These are phyloP conservation scores for Phlebopus sp. DNA, from an alignment of 1,284 basidiomycete species.

Conservation along the genomic window DNA sequence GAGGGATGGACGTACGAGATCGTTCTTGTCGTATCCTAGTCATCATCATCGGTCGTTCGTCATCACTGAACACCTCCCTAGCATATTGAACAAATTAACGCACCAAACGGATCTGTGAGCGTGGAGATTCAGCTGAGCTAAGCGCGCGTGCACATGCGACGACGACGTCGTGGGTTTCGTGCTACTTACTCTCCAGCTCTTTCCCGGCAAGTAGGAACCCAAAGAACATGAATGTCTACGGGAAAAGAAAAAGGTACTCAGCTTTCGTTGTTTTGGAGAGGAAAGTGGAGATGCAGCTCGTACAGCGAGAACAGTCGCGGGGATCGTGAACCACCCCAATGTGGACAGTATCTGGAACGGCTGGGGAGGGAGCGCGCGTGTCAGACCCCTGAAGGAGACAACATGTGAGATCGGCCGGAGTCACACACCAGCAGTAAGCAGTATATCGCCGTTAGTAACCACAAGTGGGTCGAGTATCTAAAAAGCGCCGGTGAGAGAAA, in stretches of 20 bases:
- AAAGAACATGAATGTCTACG: conserved; percentile 61
- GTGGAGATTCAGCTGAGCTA: conserved; percentile 1
- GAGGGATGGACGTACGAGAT: conserved; percentile 16
- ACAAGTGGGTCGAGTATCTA: conserved; percentile 64
- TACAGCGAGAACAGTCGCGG: conserved; percentile 47
- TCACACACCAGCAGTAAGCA: conserved; percentile 48
- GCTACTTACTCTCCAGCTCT: conserved; percentile 58
- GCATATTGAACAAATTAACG: conserved; percentile 1
- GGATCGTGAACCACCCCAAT: conserved; percentile 67
- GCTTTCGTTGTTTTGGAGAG: background rate
- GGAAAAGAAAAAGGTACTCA: background rate
- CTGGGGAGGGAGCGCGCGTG: conserved; percentile 30
- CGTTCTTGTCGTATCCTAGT: background rate
- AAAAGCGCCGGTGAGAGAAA: background rate
- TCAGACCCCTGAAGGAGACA: no score
- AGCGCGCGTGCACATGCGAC: conserved; percentile 1
- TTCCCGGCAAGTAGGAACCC: conserved; percentile 68
- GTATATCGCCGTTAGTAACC: conserved; percentile 59
- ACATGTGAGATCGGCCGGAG: background rate
- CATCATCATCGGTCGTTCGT: conserved; percentile 11
- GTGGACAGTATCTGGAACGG: conserved; percentile 68
- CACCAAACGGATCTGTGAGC: conserved; percentile 52
- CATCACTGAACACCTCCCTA: background rate
- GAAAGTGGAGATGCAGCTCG: conserved; percentile 1
- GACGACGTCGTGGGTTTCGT: no score